Percentiles rank a stretch among this genome's conserved stretches.
phyloP scores from a whole-genome alignment of 2,329 filamentous ascomycete species.

The Exophiala alcalophila region DNA sequence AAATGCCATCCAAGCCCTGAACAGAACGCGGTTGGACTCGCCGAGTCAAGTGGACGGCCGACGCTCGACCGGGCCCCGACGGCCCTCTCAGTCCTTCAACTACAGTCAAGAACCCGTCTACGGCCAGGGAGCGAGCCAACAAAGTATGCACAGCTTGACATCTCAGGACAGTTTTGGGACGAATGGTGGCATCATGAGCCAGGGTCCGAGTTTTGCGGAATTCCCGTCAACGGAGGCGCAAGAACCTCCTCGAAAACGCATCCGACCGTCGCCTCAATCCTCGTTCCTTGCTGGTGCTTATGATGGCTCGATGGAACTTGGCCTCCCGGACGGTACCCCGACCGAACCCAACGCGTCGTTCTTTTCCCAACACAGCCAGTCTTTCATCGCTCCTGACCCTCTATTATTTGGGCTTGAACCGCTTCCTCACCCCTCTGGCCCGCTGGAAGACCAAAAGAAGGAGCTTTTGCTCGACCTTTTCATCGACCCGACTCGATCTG shows the following conservation, averaged over 20 bases:
- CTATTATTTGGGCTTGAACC: constrained; percentile 39
- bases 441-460: constrained; percentile 75
- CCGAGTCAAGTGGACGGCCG: constrained; percentile 66
- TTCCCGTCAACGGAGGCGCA: constrained; percentile 27
- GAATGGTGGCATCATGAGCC: constrained; percentile 58
- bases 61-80: constrained; percentile 66
- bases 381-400: constrained; percentile 23
- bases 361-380: constrained; percentile 39
- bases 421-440: constrained; percentile 52
- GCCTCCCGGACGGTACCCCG: constrained; percentile 34
- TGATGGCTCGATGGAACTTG: constrained; percentile 26
- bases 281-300: constrained; percentile 42
- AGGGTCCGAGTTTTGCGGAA: constrained; percentile 39
- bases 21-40: constrained; percentile 91
- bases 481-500: constrained; percentile 67
- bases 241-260: constrained; percentile 32
- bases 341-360: constrained; percentile 49
- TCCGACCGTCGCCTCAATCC: constrained; percentile 35
- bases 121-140: constrained; percentile 70
- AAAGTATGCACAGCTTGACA: constrained; percentile 66
- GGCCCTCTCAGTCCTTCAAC: constrained; percentile 64
- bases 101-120: constrained; percentile 62
- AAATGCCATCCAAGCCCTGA: constrained; percentile 91
- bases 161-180: constrained; percentile 69
- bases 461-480: constrained; percentile 79